Conservation (phyloP, 73 alveolate species). For the Blepharisma stoltei region DNA sequence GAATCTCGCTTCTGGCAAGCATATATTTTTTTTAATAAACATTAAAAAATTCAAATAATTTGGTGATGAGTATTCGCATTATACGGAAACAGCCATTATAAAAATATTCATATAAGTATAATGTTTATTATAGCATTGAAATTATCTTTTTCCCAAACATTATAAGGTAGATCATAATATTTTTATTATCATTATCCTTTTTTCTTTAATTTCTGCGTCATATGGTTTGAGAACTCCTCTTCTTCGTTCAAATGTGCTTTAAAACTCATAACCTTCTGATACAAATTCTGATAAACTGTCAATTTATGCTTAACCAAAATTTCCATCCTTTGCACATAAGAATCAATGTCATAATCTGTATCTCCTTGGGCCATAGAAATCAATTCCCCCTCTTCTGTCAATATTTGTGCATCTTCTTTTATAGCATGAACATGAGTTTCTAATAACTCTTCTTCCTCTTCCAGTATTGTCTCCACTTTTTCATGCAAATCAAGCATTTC, state of each 20-base stretch:
- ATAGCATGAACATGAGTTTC: slow-evolving; percentile 84
- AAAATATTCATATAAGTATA: too few relatives aligned
- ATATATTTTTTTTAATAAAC: too few relatives aligned
- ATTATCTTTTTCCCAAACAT: too few relatives aligned
- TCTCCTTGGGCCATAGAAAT: slow-evolving; percentile 76
- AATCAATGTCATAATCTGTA: slow-evolving; percentile 84
- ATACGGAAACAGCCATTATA: too few relatives aligned
- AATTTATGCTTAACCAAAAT: slow-evolving; percentile 77
- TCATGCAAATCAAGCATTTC: slow-evolving; percentile 82
- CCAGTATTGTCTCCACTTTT: slow-evolving; percentile 80
- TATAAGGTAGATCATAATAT: too few relatives aligned
- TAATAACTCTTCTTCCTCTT: slow-evolving; percentile 87
- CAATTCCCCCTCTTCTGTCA: slow-evolving; percentile 93
- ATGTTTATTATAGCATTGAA: too few relatives aligned
- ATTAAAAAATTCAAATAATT: too few relatives aligned
- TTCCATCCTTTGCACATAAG: slow-evolving; percentile 78
- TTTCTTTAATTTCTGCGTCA: slow-evolving; percentile 7
- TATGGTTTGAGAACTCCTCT: slow-evolving; percentile 14
- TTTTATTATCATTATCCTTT: neutral
- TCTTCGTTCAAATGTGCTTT: slow-evolving; percentile 49
- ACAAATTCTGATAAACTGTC: slow-evolving; percentile 69
- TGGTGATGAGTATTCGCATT: too few relatives aligned
- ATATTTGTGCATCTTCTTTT: slow-evolving; percentile 91
- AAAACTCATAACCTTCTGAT: slow-evolving; percentile 72
- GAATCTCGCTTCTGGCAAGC: neutral